Evolutionary conservation across 2,329 filamentous ascomycete genomes (phyloP).

Genomic region (Chaetomium sp.): DNA sequence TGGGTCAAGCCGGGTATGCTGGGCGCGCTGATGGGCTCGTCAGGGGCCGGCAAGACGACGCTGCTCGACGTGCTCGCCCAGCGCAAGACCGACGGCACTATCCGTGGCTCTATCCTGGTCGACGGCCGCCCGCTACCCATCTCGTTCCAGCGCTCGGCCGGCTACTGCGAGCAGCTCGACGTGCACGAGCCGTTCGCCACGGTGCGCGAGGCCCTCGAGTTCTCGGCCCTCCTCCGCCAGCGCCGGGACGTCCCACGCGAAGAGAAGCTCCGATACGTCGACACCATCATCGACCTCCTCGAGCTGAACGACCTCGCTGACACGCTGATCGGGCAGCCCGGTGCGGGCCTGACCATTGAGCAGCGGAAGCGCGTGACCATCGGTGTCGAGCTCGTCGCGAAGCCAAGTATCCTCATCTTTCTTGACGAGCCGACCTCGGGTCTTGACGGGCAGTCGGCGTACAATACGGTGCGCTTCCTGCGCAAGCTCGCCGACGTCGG

Average conservation of each 20-base stretch:
- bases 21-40: constrained; percentile 79
- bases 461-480: constrained; percentile 65
- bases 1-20: constrained; percentile 82
- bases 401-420: constrained; percentile 62
- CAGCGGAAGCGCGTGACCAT: constrained; percentile 61
- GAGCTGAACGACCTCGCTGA: constrained; percentile 53
- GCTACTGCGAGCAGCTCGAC: constrained; percentile 81
- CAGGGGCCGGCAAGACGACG: constrained; percentile 83
- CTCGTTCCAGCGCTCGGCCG: constrained; percentile 77
- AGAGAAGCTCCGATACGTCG: constrained; percentile 76
- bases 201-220: constrained; percentile 74
- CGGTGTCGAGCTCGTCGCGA: constrained; percentile 63
- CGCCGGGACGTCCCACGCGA: constrained; percentile 61
- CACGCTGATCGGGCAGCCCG: constrained; percentile 52
- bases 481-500: constrained; percentile 66
- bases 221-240: constrained; percentile 74
- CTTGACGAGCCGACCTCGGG: constrained; percentile 66
- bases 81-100: constrained; percentile 75
- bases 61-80: constrained; percentile 81
- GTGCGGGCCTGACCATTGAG: constrained; percentile 55
- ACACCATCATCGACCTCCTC: constrained; percentile 71
- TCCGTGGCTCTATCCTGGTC: constrained; percentile 73
- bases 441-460: constrained; percentile 69
- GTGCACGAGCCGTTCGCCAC: constrained; percentile 73
- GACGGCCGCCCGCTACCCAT: constrained; percentile 71